These are phyloP conservation scores for Tetrastigma voinierianum DNA, from an alignment of 164 flowering plant species.

Conservation along the genomic window DNA sequence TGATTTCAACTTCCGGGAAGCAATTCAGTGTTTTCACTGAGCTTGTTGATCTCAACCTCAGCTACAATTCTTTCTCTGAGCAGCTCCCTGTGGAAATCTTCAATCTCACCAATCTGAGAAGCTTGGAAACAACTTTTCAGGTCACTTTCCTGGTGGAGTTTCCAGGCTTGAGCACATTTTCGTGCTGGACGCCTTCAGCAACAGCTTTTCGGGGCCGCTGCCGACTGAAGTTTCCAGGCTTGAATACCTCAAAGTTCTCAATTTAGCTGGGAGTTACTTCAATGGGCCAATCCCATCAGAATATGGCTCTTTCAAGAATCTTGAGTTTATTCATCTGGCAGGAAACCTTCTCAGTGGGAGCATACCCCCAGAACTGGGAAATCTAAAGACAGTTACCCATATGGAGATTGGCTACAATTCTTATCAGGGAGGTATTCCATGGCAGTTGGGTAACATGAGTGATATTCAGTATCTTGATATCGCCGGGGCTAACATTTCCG, in stretches of 20 bases:
- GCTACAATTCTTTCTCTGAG: slow-evolving; percentile 73
- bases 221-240: slow-evolving; percentile 59
- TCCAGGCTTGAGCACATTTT: slow-evolving; percentile 38
- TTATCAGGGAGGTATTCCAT: slow-evolving; percentile 68
- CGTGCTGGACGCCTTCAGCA: slow-evolving; percentile 84
- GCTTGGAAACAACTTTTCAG: slow-evolving; percentile 78
- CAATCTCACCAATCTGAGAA: slow-evolving; percentile 50
- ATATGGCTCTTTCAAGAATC: slow-evolving; percentile 66
- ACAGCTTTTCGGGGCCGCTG: slow-evolving; percentile 82
- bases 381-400: slow-evolving; percentile 63
- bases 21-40: slow-evolving; percentile 45
- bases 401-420: slow-evolving; percentile 94
- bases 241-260: slow-evolving; percentile 59
- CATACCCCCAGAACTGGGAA: slow-evolving; percentile 64
- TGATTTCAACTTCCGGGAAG: slow-evolving; percentile 55
- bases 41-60: slow-evolving; percentile 69
- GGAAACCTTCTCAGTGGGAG: slow-evolving; percentile 69
- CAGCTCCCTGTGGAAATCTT: slow-evolving; percentile 61
- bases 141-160: slow-evolving; percentile 62
- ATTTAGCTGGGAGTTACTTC: slow-evolving; percentile 95
- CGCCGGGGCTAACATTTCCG: slow-evolving; percentile 84
- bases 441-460: slow-evolving; percentile 81
- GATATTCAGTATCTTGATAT: slow-evolving; percentile 83
- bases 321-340: slow-evolving; percentile 86
- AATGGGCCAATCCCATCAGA: slow-evolving; percentile 67